Base-by-base conservation (phyloP, 2,329 filamentous ascomycete species). In the Pseudogymnoascus sp. region DNA sequence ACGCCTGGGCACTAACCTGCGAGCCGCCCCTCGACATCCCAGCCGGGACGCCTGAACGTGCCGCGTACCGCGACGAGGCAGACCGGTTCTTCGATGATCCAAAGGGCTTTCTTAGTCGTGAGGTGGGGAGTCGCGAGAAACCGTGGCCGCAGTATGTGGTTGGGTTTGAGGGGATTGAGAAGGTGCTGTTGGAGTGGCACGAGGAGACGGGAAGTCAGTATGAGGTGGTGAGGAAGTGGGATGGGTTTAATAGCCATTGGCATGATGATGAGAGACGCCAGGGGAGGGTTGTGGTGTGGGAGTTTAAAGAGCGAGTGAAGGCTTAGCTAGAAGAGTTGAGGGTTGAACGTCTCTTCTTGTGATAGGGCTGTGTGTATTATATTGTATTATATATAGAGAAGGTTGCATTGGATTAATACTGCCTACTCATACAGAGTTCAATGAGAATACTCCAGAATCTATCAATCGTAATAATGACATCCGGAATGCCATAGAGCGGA, bases 1-100 rank as follows among this genome's bases (percentile, higher is more conserved):
- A 84, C 63, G 92, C 91, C 3, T 92, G 92, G 79, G 93, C 92
- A 0, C 78, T 97, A 13, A 88, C 89, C 5, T 99, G 94, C 74
- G 92, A 97, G 68, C 94, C 94, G 1, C 94, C 94, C 0, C 76
- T 99, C 10, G 77, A 87, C 68, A 83, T 84, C 0, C 72, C 72
- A 1, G 80, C 92, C 0, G 78, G 81, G 27, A 79, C 82, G 0
- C 73, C 75, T 5, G 82, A 89, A 71, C 85, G 92, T 42, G 78
- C 76, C 1, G 71, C 71, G 1, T 99, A 99, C 74, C 77, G 88
- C 13, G 92, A 97, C 72, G 93, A 99, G 77, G 92, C 92, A 6
- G 92, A 96, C 72, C 81, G 87, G 48, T 99, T 99, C 77, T 97
- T 96, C 75, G 82, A 78, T 8, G 74, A 88, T 64, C 84, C 87